Evolutionary conservation across 2,329 filamentous ascomycete species (phyloP).

Genomic region (Fusarium transvaalense): DNA sequence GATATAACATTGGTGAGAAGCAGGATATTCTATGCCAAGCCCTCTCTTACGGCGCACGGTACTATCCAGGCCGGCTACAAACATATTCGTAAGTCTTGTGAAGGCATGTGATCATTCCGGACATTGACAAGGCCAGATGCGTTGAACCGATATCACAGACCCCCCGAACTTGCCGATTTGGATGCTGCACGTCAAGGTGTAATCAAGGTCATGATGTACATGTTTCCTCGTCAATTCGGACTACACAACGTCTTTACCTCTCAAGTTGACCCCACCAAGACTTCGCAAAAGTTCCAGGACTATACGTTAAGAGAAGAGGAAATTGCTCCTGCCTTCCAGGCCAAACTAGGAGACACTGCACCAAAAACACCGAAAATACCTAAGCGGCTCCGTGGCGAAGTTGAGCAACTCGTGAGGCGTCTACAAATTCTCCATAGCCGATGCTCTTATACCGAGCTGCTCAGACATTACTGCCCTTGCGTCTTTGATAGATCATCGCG

Average conservation of each 20-base stretch:
- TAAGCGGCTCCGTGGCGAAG: slow-evolving; percentile 75
- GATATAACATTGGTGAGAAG: slow-evolving; percentile 82
- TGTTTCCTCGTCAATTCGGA: slow-evolving; percentile 91
- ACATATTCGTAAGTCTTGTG: slow-evolving; percentile 76
- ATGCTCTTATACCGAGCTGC: slow-evolving; percentile 83
- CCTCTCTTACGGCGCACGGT: slow-evolving; percentile 76
- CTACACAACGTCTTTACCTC: slow-evolving; percentile 94
- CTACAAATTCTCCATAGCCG: slow-evolving; percentile 77
- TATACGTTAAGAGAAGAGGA: slow-evolving; percentile 89
- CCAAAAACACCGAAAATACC: slow-evolving; percentile 60
- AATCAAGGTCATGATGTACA: slow-evolving; percentile 85
- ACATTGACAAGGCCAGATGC: slow-evolving; percentile 70
- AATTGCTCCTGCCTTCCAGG: slow-evolving; percentile 61
- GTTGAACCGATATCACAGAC: slow-evolving; percentile 74
- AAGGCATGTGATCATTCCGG: not conserved
- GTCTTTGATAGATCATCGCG: slow-evolving; percentile 43
- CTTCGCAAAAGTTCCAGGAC: slow-evolving; percentile 81
- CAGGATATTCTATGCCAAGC: slow-evolving; percentile 86
- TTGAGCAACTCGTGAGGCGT: slow-evolving; percentile 70
- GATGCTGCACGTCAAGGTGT: slow-evolving; percentile 61
- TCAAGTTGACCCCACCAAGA: slow-evolving; percentile 72
- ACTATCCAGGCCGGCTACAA: slow-evolving; percentile 79
- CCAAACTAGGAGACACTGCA: slow-evolving; percentile 25
- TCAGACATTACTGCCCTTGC: slow-evolving; percentile 83
- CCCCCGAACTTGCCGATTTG: not conserved